These are phyloP conservation scores for Physocladia obscura DNA, from an alignment of 192 early-diverging fungal genomes.

Conservation along the genomic window DNA sequence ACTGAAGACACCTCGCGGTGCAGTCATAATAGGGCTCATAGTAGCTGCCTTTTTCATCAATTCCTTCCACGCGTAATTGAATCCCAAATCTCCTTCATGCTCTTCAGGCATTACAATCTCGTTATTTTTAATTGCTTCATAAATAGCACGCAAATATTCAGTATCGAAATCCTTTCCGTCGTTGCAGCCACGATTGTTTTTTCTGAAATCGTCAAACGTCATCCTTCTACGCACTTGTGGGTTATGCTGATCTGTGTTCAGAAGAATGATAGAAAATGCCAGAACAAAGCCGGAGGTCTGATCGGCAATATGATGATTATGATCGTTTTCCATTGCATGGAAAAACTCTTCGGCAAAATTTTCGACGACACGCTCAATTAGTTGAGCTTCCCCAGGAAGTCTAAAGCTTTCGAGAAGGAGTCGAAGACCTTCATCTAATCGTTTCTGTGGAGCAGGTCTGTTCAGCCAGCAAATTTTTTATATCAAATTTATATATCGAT, in stretches of 20 bases:
- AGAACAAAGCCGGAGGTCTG: slow-evolving; percentile 84
- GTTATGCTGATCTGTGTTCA: slow-evolving; percentile 99
- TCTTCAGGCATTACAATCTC: slow-evolving; percentile 98
- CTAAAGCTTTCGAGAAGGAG: slow-evolving; percentile 90
- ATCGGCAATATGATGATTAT: slow-evolving; percentile 67
- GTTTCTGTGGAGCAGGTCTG: slow-evolving; percentile 68
- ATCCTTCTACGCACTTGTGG: slow-evolving; percentile 84
- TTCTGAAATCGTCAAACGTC: slow-evolving; percentile 84
- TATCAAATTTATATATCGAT: slow-evolving; percentile 16
- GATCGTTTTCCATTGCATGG: slow-evolving; percentile 50
- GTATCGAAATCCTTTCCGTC: slow-evolving; percentile 75
- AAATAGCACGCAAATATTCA: slow-evolving; percentile 84
- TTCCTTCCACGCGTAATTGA: slow-evolving; percentile 92
- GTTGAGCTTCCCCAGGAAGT: slow-evolving; percentile 95
- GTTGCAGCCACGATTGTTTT: slow-evolving; percentile 88
- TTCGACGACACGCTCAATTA: slow-evolving; percentile 94
- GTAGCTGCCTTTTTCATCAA: slow-evolving; percentile 57
- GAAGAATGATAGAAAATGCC: slow-evolving; percentile 91
- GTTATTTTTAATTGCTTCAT: slow-evolving; percentile 79
- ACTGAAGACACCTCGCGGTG: slow-evolving; percentile 59
- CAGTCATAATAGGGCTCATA: slow-evolving; percentile 41
- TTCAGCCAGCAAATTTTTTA: not conserved
- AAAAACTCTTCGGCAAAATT: slow-evolving; percentile 84
- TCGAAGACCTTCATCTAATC: slow-evolving; percentile 93
- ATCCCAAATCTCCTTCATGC: slow-evolving; percentile 89